These are phyloP conservation scores for Ascobolus immersus DNA, from an alignment of 495 filamentous ascomycete genomes.

Conservation along the genomic window DNA sequence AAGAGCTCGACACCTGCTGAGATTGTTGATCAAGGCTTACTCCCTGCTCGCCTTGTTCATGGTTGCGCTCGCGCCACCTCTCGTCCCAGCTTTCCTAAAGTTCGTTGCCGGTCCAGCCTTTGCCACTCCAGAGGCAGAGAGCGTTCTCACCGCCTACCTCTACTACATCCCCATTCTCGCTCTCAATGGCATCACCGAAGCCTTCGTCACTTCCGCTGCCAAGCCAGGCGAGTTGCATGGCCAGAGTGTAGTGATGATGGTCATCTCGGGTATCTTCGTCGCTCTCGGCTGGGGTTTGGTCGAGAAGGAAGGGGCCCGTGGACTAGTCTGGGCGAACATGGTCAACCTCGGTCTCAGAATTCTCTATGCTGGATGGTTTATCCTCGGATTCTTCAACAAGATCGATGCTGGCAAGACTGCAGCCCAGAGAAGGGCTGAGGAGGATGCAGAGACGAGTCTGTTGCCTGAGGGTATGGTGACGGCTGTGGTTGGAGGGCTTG, in stretches of 20 bases:
- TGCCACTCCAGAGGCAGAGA: conserved; percentile 34
- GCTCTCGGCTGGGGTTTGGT: conserved; percentile 37
- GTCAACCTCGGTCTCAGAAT: conserved; percentile 71
- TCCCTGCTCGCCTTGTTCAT: conserved; percentile 40
- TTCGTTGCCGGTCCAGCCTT: conserved; percentile 51
- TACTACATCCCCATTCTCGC: conserved; percentile 83
- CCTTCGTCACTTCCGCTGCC: conserved; percentile 72
- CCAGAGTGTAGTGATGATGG: conserved; percentile 63
- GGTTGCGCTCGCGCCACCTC: conserved; percentile 39
- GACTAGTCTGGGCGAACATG: conserved; percentile 59
- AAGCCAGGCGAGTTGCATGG: conserved; percentile 37
- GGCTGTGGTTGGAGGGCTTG: too few relatives aligned
- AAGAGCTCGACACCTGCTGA: conserved; percentile 23
- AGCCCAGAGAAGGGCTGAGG: too few relatives aligned
- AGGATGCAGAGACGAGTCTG: too few relatives aligned
- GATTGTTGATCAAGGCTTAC: conserved; percentile 33
- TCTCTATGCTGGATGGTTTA: conserved; percentile 50
- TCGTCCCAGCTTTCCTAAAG: conserved; percentile 42
- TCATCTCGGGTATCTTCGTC: conserved; percentile 45
- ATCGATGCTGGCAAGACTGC: too few relatives aligned
- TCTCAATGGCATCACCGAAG: conserved; percentile 74
- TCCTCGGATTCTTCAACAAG: conserved; percentile 32
- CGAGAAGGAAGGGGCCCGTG: too few relatives aligned
- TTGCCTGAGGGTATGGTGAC: too few relatives aligned
- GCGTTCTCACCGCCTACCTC: conserved; percentile 50